These are phyloP conservation scores for Nothophoma quercina DNA, from an alignment of 2,329 filamentous ascomycete genomes.

Conservation along the genomic window DNA sequence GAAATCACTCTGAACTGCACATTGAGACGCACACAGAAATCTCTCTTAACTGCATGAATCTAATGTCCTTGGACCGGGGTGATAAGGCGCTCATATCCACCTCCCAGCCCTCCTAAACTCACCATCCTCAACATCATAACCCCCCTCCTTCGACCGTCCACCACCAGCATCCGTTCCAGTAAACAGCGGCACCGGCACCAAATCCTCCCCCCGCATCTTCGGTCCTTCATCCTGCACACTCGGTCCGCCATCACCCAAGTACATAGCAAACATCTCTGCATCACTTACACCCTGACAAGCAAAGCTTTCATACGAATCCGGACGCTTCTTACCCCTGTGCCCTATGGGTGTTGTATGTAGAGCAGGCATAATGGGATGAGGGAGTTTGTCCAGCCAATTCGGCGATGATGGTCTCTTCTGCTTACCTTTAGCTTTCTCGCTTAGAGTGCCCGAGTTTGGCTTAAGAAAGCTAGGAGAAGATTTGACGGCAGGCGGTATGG, in stretches of 20 bases:
- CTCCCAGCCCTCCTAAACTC: background rate
- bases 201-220: background rate
- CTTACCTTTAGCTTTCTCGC: conserved; percentile 1
- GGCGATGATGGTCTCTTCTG: conserved; percentile 2
- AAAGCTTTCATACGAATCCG: conserved; percentile 31
- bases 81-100: no score
- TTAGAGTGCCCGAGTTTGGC: background rate
- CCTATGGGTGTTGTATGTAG: conserved; percentile 4
- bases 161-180: background rate
- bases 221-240: background rate
- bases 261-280: background rate
- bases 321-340: conserved; percentile 16
- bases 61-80: no score
- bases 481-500: conserved; percentile 7
- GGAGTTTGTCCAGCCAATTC: conserved; percentile 20
- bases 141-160: background rate
- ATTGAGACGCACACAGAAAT: no score
- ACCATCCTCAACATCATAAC: background rate
- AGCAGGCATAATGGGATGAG: conserved; percentile 7
- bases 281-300: conserved; percentile 25
- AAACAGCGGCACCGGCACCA: conserved; percentile 22
- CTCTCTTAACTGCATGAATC: no score
- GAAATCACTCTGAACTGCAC: no score
- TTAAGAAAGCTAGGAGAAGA: background rate
- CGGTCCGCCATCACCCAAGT: background rate